These are phyloP conservation scores for Lachnellula occidentalis DNA, from an alignment of 2,329 filamentous ascomycete genomes.

Conservation along the genomic window DNA sequence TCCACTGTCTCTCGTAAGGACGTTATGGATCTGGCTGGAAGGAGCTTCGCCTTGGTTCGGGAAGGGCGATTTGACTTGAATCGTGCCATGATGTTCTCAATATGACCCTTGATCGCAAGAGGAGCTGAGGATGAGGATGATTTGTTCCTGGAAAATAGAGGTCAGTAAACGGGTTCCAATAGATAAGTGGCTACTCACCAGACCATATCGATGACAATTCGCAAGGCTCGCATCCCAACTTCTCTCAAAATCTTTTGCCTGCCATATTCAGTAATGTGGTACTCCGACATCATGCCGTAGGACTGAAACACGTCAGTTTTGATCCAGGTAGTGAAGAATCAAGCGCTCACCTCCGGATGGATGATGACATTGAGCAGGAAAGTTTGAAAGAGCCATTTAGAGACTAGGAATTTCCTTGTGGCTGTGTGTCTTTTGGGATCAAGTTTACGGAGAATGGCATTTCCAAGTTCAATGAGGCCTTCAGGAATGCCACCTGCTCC, in stretches of 20 bases:
- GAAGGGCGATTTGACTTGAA: slow-evolving; percentile 44
- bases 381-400: slow-evolving; percentile 86
- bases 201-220: slow-evolving; percentile 71
- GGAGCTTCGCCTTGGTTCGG: slow-evolving; percentile 49
- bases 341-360: slow-evolving; percentile 70
- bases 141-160: slow-evolving; percentile 40
- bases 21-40: slow-evolving; percentile 66
- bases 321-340: slow-evolving; percentile 7
- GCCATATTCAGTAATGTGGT: slow-evolving; percentile 87
- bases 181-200: slow-evolving; percentile 36
- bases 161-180: slow-evolving; percentile 2
- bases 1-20: slow-evolving; percentile 71
- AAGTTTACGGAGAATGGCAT: slow-evolving; percentile 74
- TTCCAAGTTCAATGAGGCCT: slow-evolving; percentile 77
- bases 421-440: slow-evolving; percentile 66
- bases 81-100: slow-evolving; percentile 64
- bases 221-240: slow-evolving; percentile 74
- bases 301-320: slow-evolving; percentile 28
- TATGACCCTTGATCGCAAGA: slow-evolving; percentile 57
- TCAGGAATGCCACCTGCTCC: slow-evolving; percentile 81
- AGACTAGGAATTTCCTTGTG: slow-evolving; percentile 78
- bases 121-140: slow-evolving; percentile 58
- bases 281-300: slow-evolving; percentile 72
- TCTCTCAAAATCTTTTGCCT: slow-evolving; percentile 76
- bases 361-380: slow-evolving; percentile 81